Evolutionary conservation across 768 basidiomycete species (phyloP).

Genomic region (Sarcodon aspratus): DNA sequence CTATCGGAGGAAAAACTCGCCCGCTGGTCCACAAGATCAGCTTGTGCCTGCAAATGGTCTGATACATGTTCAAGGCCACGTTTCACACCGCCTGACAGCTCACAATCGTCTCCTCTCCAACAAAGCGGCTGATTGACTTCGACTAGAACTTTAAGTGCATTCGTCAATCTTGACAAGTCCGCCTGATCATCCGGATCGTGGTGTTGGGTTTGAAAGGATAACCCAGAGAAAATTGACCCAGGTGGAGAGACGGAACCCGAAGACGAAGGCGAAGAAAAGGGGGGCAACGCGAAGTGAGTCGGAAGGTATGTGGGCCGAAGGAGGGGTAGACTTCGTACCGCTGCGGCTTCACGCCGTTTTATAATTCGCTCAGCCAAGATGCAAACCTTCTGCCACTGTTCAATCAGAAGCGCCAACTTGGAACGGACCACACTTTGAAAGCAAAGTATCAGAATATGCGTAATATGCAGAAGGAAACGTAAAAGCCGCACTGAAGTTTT

Average conservation of each 20-base stretch:
- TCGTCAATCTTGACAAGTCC: slow-evolving; percentile 74
- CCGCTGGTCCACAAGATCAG: slow-evolving; percentile 63
- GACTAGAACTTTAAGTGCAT: slow-evolving; percentile 65
- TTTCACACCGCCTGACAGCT: slow-evolving; percentile 67
- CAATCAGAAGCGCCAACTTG: slow-evolving; percentile 68
- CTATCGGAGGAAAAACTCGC: slow-evolving; percentile 26
- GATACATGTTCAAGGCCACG: slow-evolving; percentile 60
- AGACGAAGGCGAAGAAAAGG: slow-evolving; percentile 26
- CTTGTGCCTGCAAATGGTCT: slow-evolving; percentile 54
- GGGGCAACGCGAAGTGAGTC: slow-evolving; percentile 55
- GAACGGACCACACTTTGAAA: slow-evolving; percentile 54
- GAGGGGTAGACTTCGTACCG: slow-evolving; percentile 62
- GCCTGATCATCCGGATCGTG: slow-evolving; percentile 37
- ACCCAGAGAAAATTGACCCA: slow-evolving; percentile 15
- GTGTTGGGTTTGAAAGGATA: slow-evolving; percentile 10
- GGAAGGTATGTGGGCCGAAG: slow-evolving; percentile 51
- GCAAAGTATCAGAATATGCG: neutral
- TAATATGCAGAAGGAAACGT: neutral
- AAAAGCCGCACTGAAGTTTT: slow-evolving; percentile 54
- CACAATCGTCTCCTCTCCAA: slow-evolving; percentile 79
- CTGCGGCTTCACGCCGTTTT: slow-evolving; percentile 84
- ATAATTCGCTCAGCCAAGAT: slow-evolving; percentile 79
- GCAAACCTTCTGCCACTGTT: slow-evolving; percentile 88
- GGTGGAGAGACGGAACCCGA: slow-evolving; percentile 17
- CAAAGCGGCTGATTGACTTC: slow-evolving; percentile 66